A percentile compares a stretch with the other conserved stretches of the same genome.
Evolutionary conservation across 2,329 filamentous ascomycete species (phyloP).

Genomic region (Fusarium pseudocircinatum): DNA sequence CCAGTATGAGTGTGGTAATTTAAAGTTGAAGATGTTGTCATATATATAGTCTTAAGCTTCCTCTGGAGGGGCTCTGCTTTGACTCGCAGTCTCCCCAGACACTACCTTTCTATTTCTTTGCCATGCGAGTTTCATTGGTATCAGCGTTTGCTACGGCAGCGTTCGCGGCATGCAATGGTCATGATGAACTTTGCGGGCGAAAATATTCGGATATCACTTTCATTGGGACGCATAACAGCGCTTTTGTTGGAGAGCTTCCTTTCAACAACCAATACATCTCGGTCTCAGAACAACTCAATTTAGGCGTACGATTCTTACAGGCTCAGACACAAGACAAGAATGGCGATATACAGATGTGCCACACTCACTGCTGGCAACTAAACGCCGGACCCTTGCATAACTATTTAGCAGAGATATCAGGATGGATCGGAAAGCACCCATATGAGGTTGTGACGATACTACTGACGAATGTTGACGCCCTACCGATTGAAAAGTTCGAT

Average conservation of each 20-base stretch:
- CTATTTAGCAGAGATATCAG: slow-evolving; percentile 67
- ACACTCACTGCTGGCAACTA: slow-evolving; percentile 68
- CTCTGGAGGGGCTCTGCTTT: not conserved
- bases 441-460: slow-evolving; percentile 71
- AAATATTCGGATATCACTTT: slow-evolving; percentile 69
- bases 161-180: slow-evolving; percentile 64
- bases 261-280: slow-evolving; percentile 69
- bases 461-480: slow-evolving; percentile 69
- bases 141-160: slow-evolving; percentile 26
- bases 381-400: slow-evolving; percentile 65
- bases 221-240: slow-evolving; percentile 71
- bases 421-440: slow-evolving; percentile 67
- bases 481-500: slow-evolving; percentile 65
- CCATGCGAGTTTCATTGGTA: slow-evolving; percentile 32
- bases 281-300: slow-evolving; percentile 65
- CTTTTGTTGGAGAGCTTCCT: slow-evolving; percentile 66
- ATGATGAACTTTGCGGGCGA: slow-evolving; percentile 63
- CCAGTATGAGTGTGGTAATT: not conserved
- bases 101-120: not conserved
- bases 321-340: slow-evolving; percentile 68
- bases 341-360: slow-evolving; percentile 67
- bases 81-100: not conserved
- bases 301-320: slow-evolving; percentile 72
- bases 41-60: not conserved
- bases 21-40: not conserved